Base-by-base conservation (phyloP, 1,284 basidiomycete genomes). In the Sporisorium sorghi region DNA sequence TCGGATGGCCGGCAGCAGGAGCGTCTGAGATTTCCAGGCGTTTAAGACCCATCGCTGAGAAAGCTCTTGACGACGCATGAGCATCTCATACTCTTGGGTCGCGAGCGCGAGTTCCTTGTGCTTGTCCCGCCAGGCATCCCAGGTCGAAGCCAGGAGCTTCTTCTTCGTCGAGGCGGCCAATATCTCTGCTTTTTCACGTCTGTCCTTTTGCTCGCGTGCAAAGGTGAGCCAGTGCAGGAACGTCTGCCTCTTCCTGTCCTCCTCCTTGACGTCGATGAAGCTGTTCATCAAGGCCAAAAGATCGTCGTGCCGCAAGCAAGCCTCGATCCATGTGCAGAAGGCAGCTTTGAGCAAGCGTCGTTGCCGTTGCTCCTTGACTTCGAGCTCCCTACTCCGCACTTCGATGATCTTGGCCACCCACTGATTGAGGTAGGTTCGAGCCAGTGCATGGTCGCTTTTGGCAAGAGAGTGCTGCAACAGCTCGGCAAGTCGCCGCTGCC, bases 261-360 rank as follows among this genome's bases (percentile, higher is more conserved):
- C 76, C 40, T 61, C 53, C 44, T 79, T 79, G 53, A 79, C 70
- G 57, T 79, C 77, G 28, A 68, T 35, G 21, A 69, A 78, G 58
- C 76, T 78, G 58, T 78, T 62, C 55, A 73, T 66, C 26, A 79
- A 50, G 5, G 70, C 74, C 15, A 71, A 32, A 14, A 64, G 49
- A 30, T 79, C 77, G 39, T 75, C 77, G 28, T 79, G 76, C 6
- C 65, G 65, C 42, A 73, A 37, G 23, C 73, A 76, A 5, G 65
- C 73, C 32, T 69, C 67, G 37, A 78, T 68, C 77, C 77, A 79
- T 1, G 65, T 58, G 26, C 58, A 60, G 58, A 77, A 76, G 0
- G 72, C 76, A 3, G 49, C 55, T 15, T 58, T 65, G 39, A 71
- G 43, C 35, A 78, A 40, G 6, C 57, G 39, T 1, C 56, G 42